These are phyloP conservation scores for Samsoniella hepiali DNA, from an alignment of 2,329 filamentous ascomycete species.

Conservation along the genomic window DNA sequence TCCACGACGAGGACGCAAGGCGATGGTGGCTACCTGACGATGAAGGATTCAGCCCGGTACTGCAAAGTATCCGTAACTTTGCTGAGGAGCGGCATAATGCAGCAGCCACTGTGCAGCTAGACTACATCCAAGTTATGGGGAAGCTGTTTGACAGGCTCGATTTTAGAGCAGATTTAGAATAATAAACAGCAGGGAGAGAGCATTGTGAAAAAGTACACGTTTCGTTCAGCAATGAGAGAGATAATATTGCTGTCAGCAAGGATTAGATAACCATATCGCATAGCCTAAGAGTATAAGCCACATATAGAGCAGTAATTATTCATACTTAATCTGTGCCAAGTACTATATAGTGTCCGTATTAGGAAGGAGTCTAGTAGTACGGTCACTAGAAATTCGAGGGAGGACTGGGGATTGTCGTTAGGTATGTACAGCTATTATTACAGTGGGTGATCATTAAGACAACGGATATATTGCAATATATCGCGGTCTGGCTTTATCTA, in stretches of 20 bases:
- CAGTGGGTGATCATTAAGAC: too few species aligned
- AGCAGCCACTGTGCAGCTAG: slow-evolving; percentile 53
- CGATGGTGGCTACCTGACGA: slow-evolving; percentile 90
- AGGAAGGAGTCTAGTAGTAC: too few species aligned
- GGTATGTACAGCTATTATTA: too few species aligned
- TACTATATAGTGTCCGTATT: too few species aligned
- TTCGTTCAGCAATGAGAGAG: background rate
- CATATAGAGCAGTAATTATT: background rate
- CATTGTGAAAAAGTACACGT: background rate
- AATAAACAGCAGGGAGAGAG: slow-evolving; percentile 4
- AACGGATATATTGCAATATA: too few species aligned
- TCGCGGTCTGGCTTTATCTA: too few species aligned
- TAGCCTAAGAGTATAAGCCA: background rate
- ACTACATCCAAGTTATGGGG: slow-evolving; percentile 71
- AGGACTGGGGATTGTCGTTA: too few species aligned
- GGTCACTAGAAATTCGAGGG: too few species aligned
- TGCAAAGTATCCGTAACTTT: slow-evolving; percentile 75
- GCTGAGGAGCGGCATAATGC: slow-evolving; percentile 71
- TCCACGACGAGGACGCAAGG: slow-evolving; percentile 66
- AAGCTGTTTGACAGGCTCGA: slow-evolving; percentile 65
- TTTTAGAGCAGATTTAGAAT: slow-evolving; percentile 19
- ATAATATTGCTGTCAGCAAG: background rate
- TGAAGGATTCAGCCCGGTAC: slow-evolving; percentile 68
- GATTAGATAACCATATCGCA: background rate
- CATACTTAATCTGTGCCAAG: too few species aligned